These are phyloP conservation scores for Phytophthora tubulina DNA, from an alignment of 352 stramenopile genomes.

Conservation along the genomic window DNA sequence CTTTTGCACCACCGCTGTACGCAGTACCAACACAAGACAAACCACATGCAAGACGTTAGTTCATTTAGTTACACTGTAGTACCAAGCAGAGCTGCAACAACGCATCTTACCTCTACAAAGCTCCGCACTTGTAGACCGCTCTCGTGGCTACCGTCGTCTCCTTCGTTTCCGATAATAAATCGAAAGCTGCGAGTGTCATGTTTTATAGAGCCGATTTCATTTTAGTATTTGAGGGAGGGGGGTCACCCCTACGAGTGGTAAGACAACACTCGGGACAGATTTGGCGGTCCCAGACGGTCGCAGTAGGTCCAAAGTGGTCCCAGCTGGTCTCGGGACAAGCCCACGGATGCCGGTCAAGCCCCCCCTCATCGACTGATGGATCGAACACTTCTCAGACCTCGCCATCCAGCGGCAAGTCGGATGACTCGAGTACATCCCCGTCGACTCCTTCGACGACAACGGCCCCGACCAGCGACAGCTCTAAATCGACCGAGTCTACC, in stretches of 20 bases:
- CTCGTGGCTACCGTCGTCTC: too few species aligned
- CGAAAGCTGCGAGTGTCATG: too few species aligned
- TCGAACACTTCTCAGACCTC: slow-evolving; percentile 6
- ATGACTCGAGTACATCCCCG: slow-evolving; percentile 10
- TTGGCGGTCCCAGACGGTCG: not conserved
- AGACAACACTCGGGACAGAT: too few species aligned
- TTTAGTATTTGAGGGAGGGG: slow-evolving; percentile 1
- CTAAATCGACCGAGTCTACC: slow-evolving; percentile 7
- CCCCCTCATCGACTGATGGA: not conserved
- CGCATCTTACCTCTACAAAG: too few species aligned
- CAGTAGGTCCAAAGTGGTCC: not conserved
- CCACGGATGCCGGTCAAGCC: slow-evolving; percentile 20
- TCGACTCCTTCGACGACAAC: not conserved
- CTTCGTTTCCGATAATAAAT: too few species aligned
- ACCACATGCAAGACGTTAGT: too few species aligned
- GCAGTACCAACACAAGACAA: too few species aligned
- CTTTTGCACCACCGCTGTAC: too few species aligned
- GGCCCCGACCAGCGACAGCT: slow-evolving; percentile 5
- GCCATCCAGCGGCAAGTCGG: not conserved
- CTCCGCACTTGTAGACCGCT: too few species aligned
- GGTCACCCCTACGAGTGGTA: not conserved
- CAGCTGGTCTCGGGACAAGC: slow-evolving; percentile 12
- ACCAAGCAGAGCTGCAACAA: too few species aligned
- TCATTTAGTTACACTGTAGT: too few species aligned
- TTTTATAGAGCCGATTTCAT: too few species aligned